These are phyloP conservation scores for Mychonastes homosphaera DNA, from an alignment of 139 green algal genomes.

Conservation along the genomic window DNA sequence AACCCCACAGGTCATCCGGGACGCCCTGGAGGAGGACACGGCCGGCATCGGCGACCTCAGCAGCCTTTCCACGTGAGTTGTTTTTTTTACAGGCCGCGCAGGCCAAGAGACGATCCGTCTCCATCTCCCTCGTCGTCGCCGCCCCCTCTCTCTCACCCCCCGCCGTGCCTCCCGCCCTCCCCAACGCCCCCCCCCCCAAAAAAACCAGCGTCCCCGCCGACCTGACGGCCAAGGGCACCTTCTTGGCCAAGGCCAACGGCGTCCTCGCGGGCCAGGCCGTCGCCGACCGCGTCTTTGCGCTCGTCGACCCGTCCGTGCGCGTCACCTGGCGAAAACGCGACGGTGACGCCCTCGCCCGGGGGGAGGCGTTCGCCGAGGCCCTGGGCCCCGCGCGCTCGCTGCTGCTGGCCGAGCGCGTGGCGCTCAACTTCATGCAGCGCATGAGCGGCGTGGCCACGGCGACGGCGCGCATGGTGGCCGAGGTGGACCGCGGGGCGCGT, in stretches of 20 bases:
- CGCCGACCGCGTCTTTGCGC: slow-evolving; percentile 63
- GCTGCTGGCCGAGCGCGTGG: slow-evolving; percentile 86
- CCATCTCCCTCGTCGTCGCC: background rate
- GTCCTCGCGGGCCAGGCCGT: slow-evolving; percentile 80
- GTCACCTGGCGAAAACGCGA: slow-evolving; percentile 32
- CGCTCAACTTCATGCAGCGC: slow-evolving; percentile 98
- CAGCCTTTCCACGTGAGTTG: slow-evolving; percentile 67
- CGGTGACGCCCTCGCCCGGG: slow-evolving; percentile 37
- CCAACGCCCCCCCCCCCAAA: too few species aligned
- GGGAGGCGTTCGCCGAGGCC: slow-evolving; percentile 53
- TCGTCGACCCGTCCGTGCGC: slow-evolving; percentile 65
- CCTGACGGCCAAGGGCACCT: slow-evolving; percentile 61
- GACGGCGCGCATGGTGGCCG: slow-evolving; percentile 60
- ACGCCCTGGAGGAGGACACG: slow-evolving; percentile 62
- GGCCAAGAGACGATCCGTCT: background rate
- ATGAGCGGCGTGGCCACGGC: slow-evolving; percentile 86
- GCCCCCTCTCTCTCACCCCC: background rate
- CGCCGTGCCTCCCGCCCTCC: too few species aligned
- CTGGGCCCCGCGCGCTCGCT: slow-evolving; percentile 67
- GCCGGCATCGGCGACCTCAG: slow-evolving; percentile 81
- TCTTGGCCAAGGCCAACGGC: slow-evolving; percentile 86
- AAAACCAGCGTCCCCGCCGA: slow-evolving; percentile 66
- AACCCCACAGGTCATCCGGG: slow-evolving; percentile 25
- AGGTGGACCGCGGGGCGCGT: too few species aligned
- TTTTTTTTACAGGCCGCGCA: background rate